Evolutionary conservation across 2,329 filamentous ascomycete species (phyloP).

Genomic region (Lachnellula hyalina): DNA sequence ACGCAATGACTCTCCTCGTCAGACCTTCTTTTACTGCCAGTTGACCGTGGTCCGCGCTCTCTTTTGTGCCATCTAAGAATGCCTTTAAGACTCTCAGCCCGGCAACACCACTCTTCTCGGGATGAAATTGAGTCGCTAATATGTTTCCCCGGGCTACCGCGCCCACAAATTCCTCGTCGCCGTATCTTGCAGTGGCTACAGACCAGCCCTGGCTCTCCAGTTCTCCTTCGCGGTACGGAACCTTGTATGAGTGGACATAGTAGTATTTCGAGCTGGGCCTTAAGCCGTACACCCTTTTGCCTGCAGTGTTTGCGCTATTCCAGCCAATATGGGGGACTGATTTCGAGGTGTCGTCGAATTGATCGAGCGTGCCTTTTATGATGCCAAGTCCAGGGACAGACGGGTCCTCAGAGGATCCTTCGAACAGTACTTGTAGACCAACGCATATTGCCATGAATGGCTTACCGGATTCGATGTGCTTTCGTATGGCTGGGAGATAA

Average conservation of each 20-base stretch:
- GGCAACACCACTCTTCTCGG: slow-evolving; percentile 91
- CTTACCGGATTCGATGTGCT: slow-evolving; percentile 85
- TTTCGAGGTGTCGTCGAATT: slow-evolving; percentile 73
- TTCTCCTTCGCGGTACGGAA: slow-evolving; percentile 65
- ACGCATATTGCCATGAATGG: slow-evolving; percentile 98
- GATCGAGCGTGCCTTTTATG: slow-evolving; percentile 64
- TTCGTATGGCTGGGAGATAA: slow-evolving; percentile 75
- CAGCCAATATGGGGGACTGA: slow-evolving; percentile 98
- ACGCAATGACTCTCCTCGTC: slow-evolving; percentile 91
- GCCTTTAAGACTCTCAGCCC: slow-evolving; percentile 78
- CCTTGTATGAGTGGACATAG: slow-evolving; percentile 94
- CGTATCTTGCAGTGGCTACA: slow-evolving; percentile 87
- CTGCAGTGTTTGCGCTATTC: slow-evolving; percentile 75
- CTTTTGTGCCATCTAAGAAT: slow-evolving; percentile 71
- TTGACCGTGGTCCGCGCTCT: slow-evolving; percentile 29
- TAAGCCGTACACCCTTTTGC: slow-evolving; percentile 69
- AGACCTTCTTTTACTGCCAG: slow-evolving; percentile 54
- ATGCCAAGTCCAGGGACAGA: slow-evolving; percentile 68
- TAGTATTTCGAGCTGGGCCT: slow-evolving; percentile 88
- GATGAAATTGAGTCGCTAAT: slow-evolving; percentile 93
- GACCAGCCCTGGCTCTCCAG: slow-evolving; percentile 82
- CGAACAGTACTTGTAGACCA: slow-evolving; percentile 84
- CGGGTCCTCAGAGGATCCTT: slow-evolving; percentile 75
- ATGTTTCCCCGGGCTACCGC: slow-evolving; percentile 82
- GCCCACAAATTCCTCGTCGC: slow-evolving; percentile 83